These are phyloP conservation scores for Hypoxylon rickii DNA, from an alignment of 495 filamentous ascomycete species.

Conservation along the genomic window DNA sequence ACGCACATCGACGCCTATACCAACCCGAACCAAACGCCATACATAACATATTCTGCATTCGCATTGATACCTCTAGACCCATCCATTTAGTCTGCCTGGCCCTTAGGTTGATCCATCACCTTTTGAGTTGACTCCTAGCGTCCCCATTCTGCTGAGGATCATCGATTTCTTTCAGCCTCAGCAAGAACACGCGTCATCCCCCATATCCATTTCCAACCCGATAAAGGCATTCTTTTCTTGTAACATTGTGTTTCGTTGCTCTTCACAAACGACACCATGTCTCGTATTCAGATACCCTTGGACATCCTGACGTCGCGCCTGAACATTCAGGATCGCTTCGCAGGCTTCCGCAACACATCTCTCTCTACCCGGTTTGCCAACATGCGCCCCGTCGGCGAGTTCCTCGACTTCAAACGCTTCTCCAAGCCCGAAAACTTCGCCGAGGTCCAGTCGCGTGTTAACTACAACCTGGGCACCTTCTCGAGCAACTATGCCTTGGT, in stretches of 20 bases:
- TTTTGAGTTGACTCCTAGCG: not conserved
- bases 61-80: not conserved
- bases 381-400: conserved; percentile 87
- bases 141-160: not conserved
- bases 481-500: conserved; percentile 97
- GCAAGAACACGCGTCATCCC: not conserved
- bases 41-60: conserved; percentile 2
- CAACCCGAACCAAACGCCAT: conserved; percentile 2
- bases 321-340: conserved; percentile 74
- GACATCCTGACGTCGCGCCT: conserved; percentile 89
- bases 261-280: conserved; percentile 60
- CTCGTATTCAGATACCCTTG: conserved; percentile 86
- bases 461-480: conserved; percentile 97
- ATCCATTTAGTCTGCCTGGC: not conserved
- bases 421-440: conserved; percentile 91
- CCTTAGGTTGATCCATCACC: not conserved
- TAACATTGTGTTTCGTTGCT: conserved; percentile 1
- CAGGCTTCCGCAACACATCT: conserved; percentile 75
- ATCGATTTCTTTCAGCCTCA: not conserved
- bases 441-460: conserved; percentile 90
- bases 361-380: conserved; percentile 86
- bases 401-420: conserved; percentile 91
- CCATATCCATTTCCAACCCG: not conserved
- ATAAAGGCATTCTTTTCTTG: not conserved
- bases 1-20: not conserved